Evolutionary conservation across 139 green algal genomes (phyloP), one percentile per base, ranked within the genome.

Genomic region (Chlamydomonas sp.): DNA sequence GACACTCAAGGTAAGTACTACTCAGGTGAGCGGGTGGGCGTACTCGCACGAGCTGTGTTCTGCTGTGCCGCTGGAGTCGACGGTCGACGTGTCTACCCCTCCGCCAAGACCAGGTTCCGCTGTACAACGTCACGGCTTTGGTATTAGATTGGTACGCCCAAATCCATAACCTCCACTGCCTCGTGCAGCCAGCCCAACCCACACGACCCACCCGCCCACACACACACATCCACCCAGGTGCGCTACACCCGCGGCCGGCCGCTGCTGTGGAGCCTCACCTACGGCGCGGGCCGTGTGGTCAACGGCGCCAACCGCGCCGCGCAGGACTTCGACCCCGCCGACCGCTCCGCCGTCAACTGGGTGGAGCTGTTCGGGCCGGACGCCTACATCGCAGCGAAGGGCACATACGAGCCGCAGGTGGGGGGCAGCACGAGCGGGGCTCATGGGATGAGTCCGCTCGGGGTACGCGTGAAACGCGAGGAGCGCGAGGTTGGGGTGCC

Each of bases 351-450:
- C 10, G 17, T 17, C 62, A 87, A 87, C 71, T 60, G 66, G 61
- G 58, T 87, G 16, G 83, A 87, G 61, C 64, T 87, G 7, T 81
- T 81, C 63, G 83, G 83, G 3, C 83, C 83, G 8, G 83, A 75
- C 83, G 73, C 10, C 83, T 78, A 20, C 62, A 64, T 87, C 61
- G 63, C 66, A 9, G 83, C 83, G 31, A 66, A 75, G n/a, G 83
- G 83, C 83, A 87, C 31, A 8, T 87, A 87, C 83, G 83, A 87
- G 63, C 72, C 83, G 15, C 31, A 81, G 83, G 83, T 87, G 12
- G 8, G 82, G 49, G 4, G 18, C 68, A 15, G 68, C 12, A 4
- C 68, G 68, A 73, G 68, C 12, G 68, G 68, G 68, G 20, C 4
- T 73, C 12, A 5, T 69, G 64, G 64, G 64, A 73, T 20, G 9